Percentiles rank a stretch among this genome's conserved stretches.
These are phyloP conservation scores for Aspergillus candidus DNA, from an alignment of 2,329 filamentous ascomycete species.

Conservation along the genomic window DNA sequence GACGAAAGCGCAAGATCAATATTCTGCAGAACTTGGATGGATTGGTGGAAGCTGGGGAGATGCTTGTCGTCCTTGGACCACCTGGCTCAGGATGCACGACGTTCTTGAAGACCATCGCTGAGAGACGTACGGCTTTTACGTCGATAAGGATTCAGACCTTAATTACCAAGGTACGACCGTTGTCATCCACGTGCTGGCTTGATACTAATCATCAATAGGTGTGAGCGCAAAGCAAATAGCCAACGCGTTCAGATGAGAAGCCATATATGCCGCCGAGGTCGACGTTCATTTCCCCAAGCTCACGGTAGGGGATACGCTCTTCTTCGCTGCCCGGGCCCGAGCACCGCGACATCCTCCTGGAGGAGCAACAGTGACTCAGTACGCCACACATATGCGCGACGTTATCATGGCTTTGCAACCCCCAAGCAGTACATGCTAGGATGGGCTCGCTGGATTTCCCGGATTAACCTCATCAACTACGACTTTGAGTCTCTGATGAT, in stretches of 20 bases:
- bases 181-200: no score
- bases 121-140: slow-evolving; percentile 68
- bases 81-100: slow-evolving; percentile 59
- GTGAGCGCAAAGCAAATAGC: no score
- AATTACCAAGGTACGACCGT: slow-evolving; percentile 58
- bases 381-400: not conserved
- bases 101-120: slow-evolving; percentile 71
- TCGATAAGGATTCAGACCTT: slow-evolving; percentile 62
- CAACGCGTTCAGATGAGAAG: slow-evolving; percentile 53
- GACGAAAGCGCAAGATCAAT: slow-evolving; percentile 31
- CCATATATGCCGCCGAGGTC: slow-evolving; percentile 73
- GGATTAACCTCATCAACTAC: slow-evolving; percentile 69
- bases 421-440: slow-evolving; percentile 56
- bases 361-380: no score
- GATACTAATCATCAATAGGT: no score
- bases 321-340: slow-evolving; percentile 61
- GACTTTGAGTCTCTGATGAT: slow-evolving; percentile 75
- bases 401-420: slow-evolving; percentile 24
- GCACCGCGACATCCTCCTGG: not conserved
- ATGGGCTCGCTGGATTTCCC: slow-evolving; percentile 77
- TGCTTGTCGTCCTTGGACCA: slow-evolving; percentile 44
- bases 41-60: slow-evolving; percentile 45
- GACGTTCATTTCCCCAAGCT: slow-evolving; percentile 73
- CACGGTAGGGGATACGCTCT: slow-evolving; percentile 67
- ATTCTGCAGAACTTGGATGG: slow-evolving; percentile 57